A percentile compares a stretch with the other conserved stretches of the same genome.
phyloP scores from a whole-genome alignment of 257 asterid species.

The Handroanthus guayacan region DNA sequence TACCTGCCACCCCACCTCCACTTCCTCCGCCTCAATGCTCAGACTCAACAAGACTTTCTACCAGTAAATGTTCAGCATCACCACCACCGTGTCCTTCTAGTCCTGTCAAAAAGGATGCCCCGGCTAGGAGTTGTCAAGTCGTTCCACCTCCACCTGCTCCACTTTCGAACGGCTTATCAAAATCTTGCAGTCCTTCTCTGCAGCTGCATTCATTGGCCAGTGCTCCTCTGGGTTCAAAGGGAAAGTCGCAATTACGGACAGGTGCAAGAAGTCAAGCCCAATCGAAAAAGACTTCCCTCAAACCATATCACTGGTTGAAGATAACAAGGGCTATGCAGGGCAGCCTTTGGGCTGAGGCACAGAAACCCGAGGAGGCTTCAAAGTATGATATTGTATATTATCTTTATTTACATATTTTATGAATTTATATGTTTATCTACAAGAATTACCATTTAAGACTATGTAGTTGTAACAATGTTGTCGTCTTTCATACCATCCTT shows the following conservation, averaged over 20 bases:
- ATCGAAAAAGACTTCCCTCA: constrained; percentile 59
- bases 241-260: constrained; percentile 48
- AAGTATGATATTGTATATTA: constrained; percentile 52
- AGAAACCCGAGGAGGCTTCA: constrained; percentile 77
- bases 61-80: constrained; percentile 30
- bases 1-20: constrained; percentile 37
- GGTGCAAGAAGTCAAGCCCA: constrained; percentile 46
- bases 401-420: constrained; percentile 7
- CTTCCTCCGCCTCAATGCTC: constrained; percentile 47
- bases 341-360: constrained; percentile 89
- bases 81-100: constrained; percentile 40
- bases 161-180: constrained; percentile 42
- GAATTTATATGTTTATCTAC: constrained; percentile 8
- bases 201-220: constrained; percentile 38
- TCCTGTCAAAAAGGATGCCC: constrained; percentile 31
- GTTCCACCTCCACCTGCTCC: constrained; percentile 83
- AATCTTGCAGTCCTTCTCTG: constrained; percentile 31
- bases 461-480: constrained; percentile 29
- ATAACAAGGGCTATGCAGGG: constrained; percentile 79
- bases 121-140: constrained; percentile 34
- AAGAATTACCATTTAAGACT: constrained; percentile 17
- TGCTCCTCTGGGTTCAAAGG: constrained; percentile 52
- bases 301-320: constrained; percentile 93
- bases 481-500: constrained; percentile 39
- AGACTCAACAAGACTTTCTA: constrained; percentile 27